Evolutionary conservation across 495 filamentous ascomycete species (phyloP).

Genomic region (Trichoderma erinaceum): DNA sequence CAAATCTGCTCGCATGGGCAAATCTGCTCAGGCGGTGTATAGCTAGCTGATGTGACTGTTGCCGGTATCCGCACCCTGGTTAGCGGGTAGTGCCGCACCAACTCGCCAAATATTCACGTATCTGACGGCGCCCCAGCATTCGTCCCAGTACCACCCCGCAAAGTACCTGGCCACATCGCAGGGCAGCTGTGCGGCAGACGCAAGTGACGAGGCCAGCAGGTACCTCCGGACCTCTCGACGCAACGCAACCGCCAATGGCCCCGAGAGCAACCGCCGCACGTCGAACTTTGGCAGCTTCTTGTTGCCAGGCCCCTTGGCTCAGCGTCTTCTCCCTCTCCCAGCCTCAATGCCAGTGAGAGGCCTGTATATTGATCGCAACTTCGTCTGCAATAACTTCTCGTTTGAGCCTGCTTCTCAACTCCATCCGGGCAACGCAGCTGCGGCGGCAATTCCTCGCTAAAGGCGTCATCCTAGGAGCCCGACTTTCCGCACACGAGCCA

Average conservation of each 20-base stretch:
- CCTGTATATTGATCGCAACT: slow-evolving; percentile 14
- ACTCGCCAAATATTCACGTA: too few relatives aligned
- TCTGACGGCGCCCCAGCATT: too few relatives aligned
- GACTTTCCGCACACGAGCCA: slow-evolving; percentile 11
- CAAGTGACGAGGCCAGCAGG: not conserved
- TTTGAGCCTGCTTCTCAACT: not conserved
- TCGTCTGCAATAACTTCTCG: not conserved
- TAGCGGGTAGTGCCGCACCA: too few relatives aligned
- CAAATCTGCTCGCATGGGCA: too few relatives aligned
- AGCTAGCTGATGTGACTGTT: too few relatives aligned
- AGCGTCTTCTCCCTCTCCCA: not conserved
- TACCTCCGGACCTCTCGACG: not conserved
- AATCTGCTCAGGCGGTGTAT: too few relatives aligned
- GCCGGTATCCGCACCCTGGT: too few relatives aligned
- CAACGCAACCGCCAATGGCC: slow-evolving; percentile 4
- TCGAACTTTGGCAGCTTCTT: slow-evolving; percentile 8
- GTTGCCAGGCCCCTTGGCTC: not conserved
- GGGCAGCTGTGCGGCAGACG: too few relatives aligned
- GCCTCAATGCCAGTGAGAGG: not conserved
- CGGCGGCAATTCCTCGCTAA: slow-evolving; percentile 1
- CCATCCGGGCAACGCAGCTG: not conserved
- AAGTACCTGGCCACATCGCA: too few relatives aligned
- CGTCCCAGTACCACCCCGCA: too few relatives aligned
- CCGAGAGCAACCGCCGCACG: not conserved
- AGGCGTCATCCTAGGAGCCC: not conserved